Conservation (phyloP, 768 basidiomycete genomes). For the Floccularia luteovirens region DNA sequence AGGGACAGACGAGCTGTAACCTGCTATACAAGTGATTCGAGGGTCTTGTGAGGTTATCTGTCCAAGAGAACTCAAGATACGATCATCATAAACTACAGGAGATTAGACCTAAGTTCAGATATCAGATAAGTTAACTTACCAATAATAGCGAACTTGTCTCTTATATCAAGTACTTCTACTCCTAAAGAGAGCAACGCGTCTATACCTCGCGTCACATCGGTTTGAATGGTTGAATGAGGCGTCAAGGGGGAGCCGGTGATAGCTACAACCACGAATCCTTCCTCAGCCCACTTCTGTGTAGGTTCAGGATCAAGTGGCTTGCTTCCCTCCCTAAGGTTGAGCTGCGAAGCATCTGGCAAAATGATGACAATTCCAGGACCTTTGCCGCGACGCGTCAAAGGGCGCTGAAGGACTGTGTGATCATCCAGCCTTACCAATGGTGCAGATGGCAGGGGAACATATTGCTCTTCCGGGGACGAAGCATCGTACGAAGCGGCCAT, state of each 20-base stretch:
- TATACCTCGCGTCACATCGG: constrained; percentile 21
- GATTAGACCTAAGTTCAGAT: neutral
- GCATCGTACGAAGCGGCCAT: constrained; percentile 25
- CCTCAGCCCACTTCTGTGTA: constrained; percentile 45
- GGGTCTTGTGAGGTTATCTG: constrained; percentile 10
- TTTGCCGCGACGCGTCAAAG: constrained; percentile 37
- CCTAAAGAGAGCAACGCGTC: constrained; percentile 24
- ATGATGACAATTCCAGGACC: constrained; percentile 41
- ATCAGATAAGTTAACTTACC: constrained; percentile 18
- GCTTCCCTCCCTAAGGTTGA: constrained; percentile 12
- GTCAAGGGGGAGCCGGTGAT: constrained; percentile 20
- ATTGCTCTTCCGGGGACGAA: constrained; percentile 27
- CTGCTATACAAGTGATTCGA: constrained; percentile 26
- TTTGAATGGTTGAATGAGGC: constrained; percentile 14
- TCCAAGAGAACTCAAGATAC: neutral
- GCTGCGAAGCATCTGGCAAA: constrained; percentile 22
- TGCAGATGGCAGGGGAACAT: constrained; percentile 33
- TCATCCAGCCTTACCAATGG: constrained; percentile 21
- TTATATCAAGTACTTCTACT: constrained; percentile 30
- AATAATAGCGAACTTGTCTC: constrained; percentile 35
- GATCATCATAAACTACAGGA: neutral
- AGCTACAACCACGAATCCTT: constrained; percentile 41
- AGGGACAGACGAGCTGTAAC: constrained; percentile 22
- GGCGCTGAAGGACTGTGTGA: constrained; percentile 33
- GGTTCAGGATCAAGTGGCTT: constrained; percentile 41